phyloP scores from a whole-genome alignment of 176 grass and related monocot species.

The Rhynchospora breviuscula region DNA sequence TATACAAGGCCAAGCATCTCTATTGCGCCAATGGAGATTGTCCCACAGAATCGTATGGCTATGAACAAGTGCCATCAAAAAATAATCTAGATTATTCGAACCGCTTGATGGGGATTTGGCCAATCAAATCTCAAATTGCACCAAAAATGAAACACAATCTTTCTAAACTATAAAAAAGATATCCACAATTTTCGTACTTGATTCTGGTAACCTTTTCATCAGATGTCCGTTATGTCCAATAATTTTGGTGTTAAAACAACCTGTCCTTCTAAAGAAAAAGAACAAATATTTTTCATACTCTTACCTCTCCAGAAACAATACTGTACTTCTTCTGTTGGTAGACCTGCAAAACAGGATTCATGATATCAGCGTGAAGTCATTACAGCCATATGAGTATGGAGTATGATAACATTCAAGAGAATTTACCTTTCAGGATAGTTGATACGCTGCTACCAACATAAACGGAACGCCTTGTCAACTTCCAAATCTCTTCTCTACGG shows the following conservation, averaged over 20 bases:
- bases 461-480: conserved; percentile 59
- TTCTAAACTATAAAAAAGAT: too few species aligned
- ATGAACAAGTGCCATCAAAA: too few species aligned
- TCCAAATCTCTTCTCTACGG: conserved; percentile 65
- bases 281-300: not conserved
- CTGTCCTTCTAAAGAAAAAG: too few species aligned
- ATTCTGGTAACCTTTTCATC: too few species aligned
- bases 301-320: conserved; percentile 98
- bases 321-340: conserved; percentile 84
- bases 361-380: conserved; percentile 19
- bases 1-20: not conserved
- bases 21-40: not conserved
- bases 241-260: too few species aligned
- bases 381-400: conserved; percentile 23
- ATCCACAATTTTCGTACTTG: too few species aligned
- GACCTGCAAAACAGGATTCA: conserved; percentile 50
- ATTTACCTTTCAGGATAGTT: conserved; percentile 86
- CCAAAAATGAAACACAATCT: too few species aligned
- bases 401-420: conserved; percentile 8
- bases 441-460: conserved; percentile 82
- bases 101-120: too few species aligned
- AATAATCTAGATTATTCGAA: too few species aligned
- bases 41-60: not conserved
- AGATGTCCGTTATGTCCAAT: too few species aligned
- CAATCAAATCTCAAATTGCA: too few species aligned